Evolutionary conservation across 108 stramenopile genomes (phyloP).

Genomic region (Cyclostephanos invisitatus): DNA sequence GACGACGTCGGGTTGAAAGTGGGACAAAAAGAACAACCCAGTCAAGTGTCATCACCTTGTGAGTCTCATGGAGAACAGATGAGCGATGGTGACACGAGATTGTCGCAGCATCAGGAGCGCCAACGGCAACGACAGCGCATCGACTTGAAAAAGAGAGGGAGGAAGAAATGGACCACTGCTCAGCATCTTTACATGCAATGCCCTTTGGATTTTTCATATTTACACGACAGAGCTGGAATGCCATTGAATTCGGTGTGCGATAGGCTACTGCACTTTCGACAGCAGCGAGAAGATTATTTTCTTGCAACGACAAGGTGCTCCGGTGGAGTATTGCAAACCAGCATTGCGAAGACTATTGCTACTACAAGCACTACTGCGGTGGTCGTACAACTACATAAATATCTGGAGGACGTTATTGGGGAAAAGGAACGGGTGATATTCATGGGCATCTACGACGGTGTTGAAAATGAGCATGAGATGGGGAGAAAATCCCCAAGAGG

Average conservation of each 20-base stretch:
- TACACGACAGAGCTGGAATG: conserved; percentile 39
- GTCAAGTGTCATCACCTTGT: neutral
- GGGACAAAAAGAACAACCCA: neutral
- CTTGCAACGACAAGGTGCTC: neutral
- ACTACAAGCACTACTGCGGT: neutral
- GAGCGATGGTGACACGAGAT: conserved; percentile 1
- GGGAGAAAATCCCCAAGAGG: neutral
- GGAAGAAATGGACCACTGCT: conserved; percentile 29
- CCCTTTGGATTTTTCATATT: conserved; percentile 22
- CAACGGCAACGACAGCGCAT: conserved; percentile 10
- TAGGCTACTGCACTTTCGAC: conserved; percentile 32
- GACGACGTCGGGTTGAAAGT: neutral
- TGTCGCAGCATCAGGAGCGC: neutral
- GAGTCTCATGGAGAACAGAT: neutral
- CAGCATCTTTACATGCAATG: conserved; percentile 28
- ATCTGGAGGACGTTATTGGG: conserved; percentile 6
- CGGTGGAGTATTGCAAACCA: conserved; percentile 15
- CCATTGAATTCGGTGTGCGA: conserved; percentile 73
- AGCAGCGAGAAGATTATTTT: conserved; percentile 1
- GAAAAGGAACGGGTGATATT: conserved; percentile 5
- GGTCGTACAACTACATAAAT: conserved; percentile 6
- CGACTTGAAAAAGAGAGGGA: conserved; percentile 47
- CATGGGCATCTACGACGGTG: conserved; percentile 11
- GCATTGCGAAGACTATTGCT: neutral
- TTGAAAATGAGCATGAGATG: neutral